phyloP scores from a whole-genome alignment of 75 land plant species.

The Pinus taeda region DNA sequence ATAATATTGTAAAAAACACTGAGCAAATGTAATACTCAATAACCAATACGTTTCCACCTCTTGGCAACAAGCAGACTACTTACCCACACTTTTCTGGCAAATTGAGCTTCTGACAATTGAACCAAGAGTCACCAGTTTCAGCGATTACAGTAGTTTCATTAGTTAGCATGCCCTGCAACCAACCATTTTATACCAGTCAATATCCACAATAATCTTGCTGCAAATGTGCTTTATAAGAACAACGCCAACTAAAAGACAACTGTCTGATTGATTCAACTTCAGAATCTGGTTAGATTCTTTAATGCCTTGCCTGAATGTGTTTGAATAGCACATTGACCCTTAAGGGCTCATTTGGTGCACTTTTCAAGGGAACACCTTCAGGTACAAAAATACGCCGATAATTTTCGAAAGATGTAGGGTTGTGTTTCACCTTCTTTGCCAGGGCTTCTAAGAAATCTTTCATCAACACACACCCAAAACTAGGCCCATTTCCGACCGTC shows the following conservation, averaged over 20 bases:
- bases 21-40: not conserved
- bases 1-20: too few species aligned
- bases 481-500: conserved; percentile 19
- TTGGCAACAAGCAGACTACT: not conserved
- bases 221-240: too few species aligned
- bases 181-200: too few species aligned
- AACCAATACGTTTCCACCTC: not conserved
- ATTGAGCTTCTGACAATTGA: too few species aligned
- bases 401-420: conserved; percentile 60
- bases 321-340: conserved; percentile 27
- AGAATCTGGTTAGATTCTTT: not conserved
- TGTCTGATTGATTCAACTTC: not conserved
- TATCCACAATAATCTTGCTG: not conserved
- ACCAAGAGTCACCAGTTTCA: too few species aligned
- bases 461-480: conserved; percentile 47
- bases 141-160: too few species aligned
- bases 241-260: not conserved
- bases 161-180: too few species aligned
- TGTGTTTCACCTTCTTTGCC: conserved; percentile 56
- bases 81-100: conserved; percentile 37
- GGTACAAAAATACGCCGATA: conserved; percentile 71
- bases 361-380: conserved; percentile 37
- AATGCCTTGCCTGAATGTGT: conserved; percentile 34
- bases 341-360: conserved; percentile 41
- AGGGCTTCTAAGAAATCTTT: conserved; percentile 57